Conservation (phyloP, 2,329 filamentous ascomycete species). For the Fusarium transvaalense region DNA sequence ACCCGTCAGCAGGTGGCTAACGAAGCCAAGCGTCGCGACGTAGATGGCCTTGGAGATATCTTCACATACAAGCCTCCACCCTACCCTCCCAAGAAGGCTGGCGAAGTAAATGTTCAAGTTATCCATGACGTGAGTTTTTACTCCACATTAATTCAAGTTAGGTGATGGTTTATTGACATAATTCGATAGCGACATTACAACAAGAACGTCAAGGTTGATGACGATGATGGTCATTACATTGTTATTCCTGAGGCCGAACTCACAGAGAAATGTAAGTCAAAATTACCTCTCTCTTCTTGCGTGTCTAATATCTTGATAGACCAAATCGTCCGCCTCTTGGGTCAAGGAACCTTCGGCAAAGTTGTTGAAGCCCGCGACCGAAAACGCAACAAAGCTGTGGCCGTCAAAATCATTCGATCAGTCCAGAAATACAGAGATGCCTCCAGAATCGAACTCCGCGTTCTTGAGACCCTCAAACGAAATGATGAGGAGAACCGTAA, state of each 20-base stretch:
- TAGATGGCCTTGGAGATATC: conserved; percentile 77
- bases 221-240: conserved; percentile 97
- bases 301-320: conserved; percentile 64
- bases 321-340: conserved; percentile 87
- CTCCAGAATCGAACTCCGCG: conserved; percentile 91
- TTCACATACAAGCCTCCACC: conserved; percentile 87
- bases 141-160: conserved; percentile 8
- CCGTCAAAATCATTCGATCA: conserved; percentile 97
- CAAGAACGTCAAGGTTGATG: conserved; percentile 83
- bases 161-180: conserved; percentile 32
- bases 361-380: conserved; percentile 93
- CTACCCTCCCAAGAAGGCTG: conserved; percentile 89
- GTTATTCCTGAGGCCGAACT: conserved; percentile 88
- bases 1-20: conserved; percentile 85
- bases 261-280: conserved; percentile 87
- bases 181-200: conserved; percentile 54
- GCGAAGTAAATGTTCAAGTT: conserved; percentile 76
- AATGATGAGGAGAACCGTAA: conserved; percentile 95
- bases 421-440: conserved; percentile 99
- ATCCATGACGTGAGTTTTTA: conserved; percentile 70
- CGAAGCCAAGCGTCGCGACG: conserved; percentile 82
- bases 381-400: conserved; percentile 80
- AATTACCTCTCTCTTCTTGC: no score
- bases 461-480: conserved; percentile 89
- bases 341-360: conserved; percentile 98